Conservation (phyloP, 2,329 filamentous ascomycete species). For the Dothiorella sarmentorum region DNA sequence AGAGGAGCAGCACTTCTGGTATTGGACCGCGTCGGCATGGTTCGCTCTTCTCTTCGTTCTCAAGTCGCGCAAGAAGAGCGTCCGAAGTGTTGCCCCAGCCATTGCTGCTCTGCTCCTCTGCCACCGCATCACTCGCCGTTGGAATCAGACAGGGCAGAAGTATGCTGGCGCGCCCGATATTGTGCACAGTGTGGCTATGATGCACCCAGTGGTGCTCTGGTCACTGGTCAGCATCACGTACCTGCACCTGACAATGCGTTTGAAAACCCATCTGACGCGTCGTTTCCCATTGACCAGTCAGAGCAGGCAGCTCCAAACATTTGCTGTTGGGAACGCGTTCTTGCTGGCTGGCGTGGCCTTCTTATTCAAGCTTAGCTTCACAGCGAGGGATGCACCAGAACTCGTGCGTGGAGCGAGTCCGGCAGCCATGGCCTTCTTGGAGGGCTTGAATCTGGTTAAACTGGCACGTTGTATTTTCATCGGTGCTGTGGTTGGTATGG, state of each 20-base stretch:
- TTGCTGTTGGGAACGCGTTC: conserved; percentile 19
- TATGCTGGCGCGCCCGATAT: conserved; percentile 89
- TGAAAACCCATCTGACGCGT: conserved; percentile 35
- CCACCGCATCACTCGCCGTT: conserved; percentile 68
- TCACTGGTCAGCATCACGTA: conserved; percentile 67
- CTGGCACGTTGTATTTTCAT: conserved; percentile 36
- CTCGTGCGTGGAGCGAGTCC: conserved; percentile 47
- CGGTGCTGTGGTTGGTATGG: conserved; percentile 23
- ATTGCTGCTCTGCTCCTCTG: conserved; percentile 53
- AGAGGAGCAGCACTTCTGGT: conserved; percentile 99
- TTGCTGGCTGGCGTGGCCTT: conserved; percentile 58
- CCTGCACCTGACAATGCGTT: conserved; percentile 41
- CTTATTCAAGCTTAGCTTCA: conserved; percentile 87
- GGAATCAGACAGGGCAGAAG: conserved; percentile 98
- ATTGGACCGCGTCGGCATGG: conserved; percentile 79
- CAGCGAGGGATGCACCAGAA: conserved; percentile 82
- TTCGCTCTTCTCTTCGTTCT: conserved; percentile 47
- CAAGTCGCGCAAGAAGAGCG: conserved; percentile 21
- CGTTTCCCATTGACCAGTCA: neutral
- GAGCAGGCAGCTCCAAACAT: conserved; percentile 5
- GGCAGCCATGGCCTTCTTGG: conserved; percentile 49
- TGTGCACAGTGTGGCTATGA: conserved; percentile 65
- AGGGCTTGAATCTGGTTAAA: conserved; percentile 31
- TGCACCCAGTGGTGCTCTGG: conserved; percentile 70
- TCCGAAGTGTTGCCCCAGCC: conserved; percentile 8